Conservation (phyloP, 1,139 yeast species). For the Blastobotrys serpentis region DNA sequence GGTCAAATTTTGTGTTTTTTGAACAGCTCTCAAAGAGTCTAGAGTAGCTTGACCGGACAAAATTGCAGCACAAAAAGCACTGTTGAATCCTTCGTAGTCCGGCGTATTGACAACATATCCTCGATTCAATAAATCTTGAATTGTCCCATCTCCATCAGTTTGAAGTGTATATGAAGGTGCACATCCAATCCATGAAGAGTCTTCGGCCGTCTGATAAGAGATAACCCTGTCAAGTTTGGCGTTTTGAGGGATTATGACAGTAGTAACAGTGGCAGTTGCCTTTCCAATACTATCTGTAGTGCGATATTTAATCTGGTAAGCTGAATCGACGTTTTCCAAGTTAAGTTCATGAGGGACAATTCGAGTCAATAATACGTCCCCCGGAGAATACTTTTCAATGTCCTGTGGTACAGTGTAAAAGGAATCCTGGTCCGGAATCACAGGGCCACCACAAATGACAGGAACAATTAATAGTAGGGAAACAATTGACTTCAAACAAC, state of each 20-base stretch:
- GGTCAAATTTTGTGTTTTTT: conserved; percentile 19
- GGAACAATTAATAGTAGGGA: not conserved
- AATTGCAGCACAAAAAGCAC: conserved; percentile 28
- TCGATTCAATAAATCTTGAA: conserved; percentile 23
- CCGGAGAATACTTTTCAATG: conserved; percentile 18
- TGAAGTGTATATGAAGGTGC: conserved; percentile 32
- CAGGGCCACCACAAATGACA: conserved; percentile 7
- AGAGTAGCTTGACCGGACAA: conserved; percentile 26
- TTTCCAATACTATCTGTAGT: conserved; percentile 30
- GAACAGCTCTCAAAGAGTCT: conserved; percentile 31
- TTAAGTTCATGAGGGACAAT: conserved; percentile 19
- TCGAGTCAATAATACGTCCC: conserved; percentile 24
- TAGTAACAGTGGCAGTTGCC: conserved; percentile 32
- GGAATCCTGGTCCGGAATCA: conserved; percentile 22
- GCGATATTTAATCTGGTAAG: conserved; percentile 32
- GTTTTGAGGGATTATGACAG: conserved; percentile 30
- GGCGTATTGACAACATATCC: conserved; percentile 27
- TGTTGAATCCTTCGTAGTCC: conserved; percentile 27
- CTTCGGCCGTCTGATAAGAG: conserved; percentile 34
- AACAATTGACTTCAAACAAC: not conserved
- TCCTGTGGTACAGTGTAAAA: conserved; percentile 21
- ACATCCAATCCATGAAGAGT: conserved; percentile 31
- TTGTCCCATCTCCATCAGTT: conserved; percentile 16
- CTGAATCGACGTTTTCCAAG: conserved; percentile 18
- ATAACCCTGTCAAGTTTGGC: conserved; percentile 24